Evolutionary conservation across 768 basidiomycete genomes (phyloP).

Genomic region (Boletus sensibilis): DNA sequence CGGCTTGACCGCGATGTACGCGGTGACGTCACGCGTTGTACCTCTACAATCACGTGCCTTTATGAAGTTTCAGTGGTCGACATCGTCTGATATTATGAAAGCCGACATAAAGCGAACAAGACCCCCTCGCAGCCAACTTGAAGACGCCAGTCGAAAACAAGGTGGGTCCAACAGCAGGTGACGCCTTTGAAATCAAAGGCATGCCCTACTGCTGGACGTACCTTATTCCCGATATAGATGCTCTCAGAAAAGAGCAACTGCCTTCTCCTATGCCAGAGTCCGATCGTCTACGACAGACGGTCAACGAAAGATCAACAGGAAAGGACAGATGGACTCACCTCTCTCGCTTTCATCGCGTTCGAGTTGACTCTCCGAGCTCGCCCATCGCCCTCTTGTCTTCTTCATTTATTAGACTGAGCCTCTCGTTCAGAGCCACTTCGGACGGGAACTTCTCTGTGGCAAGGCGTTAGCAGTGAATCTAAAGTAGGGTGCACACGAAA

Average conservation of each 20-base stretch:
- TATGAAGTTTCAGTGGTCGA: neutral
- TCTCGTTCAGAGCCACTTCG: constrained; percentile 8
- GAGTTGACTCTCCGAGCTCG: neutral
- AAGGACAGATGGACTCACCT: neutral
- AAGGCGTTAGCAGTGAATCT: neutral
- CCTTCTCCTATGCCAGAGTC: neutral
- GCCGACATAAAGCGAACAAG: neutral
- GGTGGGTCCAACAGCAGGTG: constrained; percentile 19
- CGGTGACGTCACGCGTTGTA: neutral
- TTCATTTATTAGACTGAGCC: neutral
- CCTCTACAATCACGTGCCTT: neutral
- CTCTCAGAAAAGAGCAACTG: too few species aligned
- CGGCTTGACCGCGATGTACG: too few species aligned
- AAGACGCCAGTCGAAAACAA: constrained; percentile 8
- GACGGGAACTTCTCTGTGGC: constrained; percentile 7
- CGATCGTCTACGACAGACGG: neutral
- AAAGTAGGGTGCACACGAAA: neutral
- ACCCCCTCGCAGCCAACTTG: neutral
- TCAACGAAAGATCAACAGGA: neutral
- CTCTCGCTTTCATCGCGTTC: neutral
- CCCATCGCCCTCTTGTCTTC: neutral
- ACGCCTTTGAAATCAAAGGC: constrained; percentile 8
- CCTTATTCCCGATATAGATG: constrained; percentile 12
- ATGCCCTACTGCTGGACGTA: constrained; percentile 22
- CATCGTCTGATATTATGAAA: neutral